A percentile compares a stretch with the other conserved stretches of the same genome.
phyloP scores from a whole-genome alignment of 306 rosid genomes.

The Prunus dulcis region DNA sequence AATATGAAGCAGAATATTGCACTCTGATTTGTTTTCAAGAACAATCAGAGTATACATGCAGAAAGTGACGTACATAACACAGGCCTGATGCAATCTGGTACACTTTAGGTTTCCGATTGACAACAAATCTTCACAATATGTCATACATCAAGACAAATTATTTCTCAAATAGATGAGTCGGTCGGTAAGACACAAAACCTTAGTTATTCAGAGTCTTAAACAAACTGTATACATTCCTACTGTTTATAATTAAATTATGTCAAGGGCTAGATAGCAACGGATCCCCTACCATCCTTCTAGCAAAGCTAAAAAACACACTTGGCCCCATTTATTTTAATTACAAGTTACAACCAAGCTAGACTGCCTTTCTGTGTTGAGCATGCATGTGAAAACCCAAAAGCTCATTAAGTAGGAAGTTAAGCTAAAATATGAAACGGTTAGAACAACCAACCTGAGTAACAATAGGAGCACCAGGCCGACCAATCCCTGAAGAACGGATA shows the following conservation, averaged over 20 bases:
- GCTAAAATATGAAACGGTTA: slow-evolving; percentile 9
- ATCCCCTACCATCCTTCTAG: background rate
- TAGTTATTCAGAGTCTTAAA: background rate
- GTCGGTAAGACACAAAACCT: background rate
- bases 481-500: slow-evolving; percentile 70
- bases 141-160: background rate
- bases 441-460: slow-evolving; percentile 72
- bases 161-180: background rate
- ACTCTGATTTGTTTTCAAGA: background rate
- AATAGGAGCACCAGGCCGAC: slow-evolving; percentile 69
- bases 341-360: background rate
- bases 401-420: slow-evolving; percentile 5
- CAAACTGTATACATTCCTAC: background rate
- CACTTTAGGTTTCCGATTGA: background rate
- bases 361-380: background rate
- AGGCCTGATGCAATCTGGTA: background rate
- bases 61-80: background rate
- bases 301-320: background rate
- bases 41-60: background rate
- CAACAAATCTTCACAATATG: background rate
- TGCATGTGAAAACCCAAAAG: background rate
- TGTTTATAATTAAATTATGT: background rate
- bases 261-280: background rate
- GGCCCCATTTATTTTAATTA: background rate
- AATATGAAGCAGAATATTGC: background rate